Conservation (phyloP, 2,329 filamentous ascomycete species). For the Sclerotiophoma versabilis region DNA sequence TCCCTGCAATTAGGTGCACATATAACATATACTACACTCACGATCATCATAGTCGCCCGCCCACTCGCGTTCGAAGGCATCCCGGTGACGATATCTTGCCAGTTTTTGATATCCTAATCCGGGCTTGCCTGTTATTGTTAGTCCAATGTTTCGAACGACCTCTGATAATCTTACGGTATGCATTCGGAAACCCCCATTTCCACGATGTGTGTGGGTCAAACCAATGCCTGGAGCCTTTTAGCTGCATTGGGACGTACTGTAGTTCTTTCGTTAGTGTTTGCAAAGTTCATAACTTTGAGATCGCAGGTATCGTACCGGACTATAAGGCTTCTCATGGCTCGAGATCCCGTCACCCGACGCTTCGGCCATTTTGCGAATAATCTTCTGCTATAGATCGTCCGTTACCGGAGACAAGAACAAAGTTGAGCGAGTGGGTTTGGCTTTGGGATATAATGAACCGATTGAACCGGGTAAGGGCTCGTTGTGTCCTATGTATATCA, state of each 20-base stretch:
- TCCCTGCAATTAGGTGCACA: too few relatives aligned
- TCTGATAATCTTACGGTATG: constrained; percentile 27
- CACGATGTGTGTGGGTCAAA: constrained; percentile 30
- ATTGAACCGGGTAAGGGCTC: constrained; percentile 12
- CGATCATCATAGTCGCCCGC: constrained; percentile 39
- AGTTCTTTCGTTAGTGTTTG: not conserved
- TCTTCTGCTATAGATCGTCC: not conserved
- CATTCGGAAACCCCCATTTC: constrained; percentile 33
- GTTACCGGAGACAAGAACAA: constrained; percentile 22
- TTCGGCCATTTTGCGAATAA: constrained; percentile 20
- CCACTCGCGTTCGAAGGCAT: constrained; percentile 36
- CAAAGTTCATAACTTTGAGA: not conserved
- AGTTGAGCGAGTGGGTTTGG: constrained; percentile 30
- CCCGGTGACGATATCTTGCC: constrained; percentile 29
- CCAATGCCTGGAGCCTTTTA: constrained; percentile 33
- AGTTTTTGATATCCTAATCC: constrained; percentile 36
- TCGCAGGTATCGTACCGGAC: not conserved
- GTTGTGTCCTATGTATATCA: constrained; percentile 11
- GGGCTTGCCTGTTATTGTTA: constrained; percentile 21
- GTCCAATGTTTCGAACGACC: too few relatives aligned
- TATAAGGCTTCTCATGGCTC: not conserved
- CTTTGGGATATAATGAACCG: constrained; percentile 11
- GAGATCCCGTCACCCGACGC: constrained; percentile 22
- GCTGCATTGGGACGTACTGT: constrained; percentile 8
- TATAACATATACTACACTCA: not conserved